Base-by-base conservation (phyloP, 2,329 filamentous ascomycete species). In the Orbilia oligospora region DNA sequence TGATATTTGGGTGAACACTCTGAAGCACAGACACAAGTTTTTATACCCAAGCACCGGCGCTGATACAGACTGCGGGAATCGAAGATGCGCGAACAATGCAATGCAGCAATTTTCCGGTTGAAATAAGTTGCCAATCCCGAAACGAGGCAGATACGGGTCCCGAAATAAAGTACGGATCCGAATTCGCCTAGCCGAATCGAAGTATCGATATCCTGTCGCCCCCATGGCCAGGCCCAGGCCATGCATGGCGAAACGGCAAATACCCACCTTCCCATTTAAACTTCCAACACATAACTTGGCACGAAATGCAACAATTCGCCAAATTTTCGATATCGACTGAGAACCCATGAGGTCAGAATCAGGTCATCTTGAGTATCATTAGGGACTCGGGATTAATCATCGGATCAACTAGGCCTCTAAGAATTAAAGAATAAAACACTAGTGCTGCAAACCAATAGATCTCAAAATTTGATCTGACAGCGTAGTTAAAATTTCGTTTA, bases 141-240 rank as follows among this genome's bases (percentile, higher is more conserved):
- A 61, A 41, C 56, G n/a, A 27, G 22, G 56, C 6, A 44, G 56
- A 33, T 22, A 58, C 33, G 33, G 18, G 36, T 61, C 56, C 53
- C 72, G 72, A 76, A 66, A 65, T 49, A 30, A 51, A 51, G 49
- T 58, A 38, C 53, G 65, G 72, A 76, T 76, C 72, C 66, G 66
- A 76, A 69, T 58, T 30, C 53, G 49, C 36, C 66, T 70, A 76
- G 66, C 66, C 72, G 72, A 71, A 64, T 76, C 18, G 24, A 58
- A 38, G 30, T 9, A 24, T 71, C 24, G 46, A 67, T 30, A 16
- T 27, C 33, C 30, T 46, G 5, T 3, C 24, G 20, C 49, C 38
- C 24, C 51, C 20, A 36, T 9, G 33, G 33, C 33, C 33, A 36
- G 33, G 9, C 8, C 27, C 6, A 30, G 27, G 27, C 27, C 27